A percentile compares a stretch with the other conserved stretches of the same genome.
Conservation (phyloP, 2,329 filamentous ascomycete species). For the Fusarium sp. region DNA sequence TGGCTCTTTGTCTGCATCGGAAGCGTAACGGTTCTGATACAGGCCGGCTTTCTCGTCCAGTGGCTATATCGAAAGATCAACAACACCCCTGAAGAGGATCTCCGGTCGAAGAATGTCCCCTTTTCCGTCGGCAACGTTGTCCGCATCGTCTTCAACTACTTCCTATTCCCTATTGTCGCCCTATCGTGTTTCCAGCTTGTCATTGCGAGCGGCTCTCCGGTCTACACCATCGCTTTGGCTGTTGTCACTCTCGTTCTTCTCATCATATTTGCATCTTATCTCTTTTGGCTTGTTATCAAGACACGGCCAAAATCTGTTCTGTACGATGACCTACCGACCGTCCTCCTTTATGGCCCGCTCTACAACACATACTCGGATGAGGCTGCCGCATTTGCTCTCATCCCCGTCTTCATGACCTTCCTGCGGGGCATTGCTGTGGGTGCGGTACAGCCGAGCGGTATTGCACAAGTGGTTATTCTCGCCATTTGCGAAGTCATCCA, state of each 20-base stretch:
- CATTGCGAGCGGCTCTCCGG: constrained; percentile 74
- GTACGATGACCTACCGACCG: constrained; percentile 92
- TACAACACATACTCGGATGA: constrained; percentile 99
- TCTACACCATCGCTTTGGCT: constrained; percentile 79
- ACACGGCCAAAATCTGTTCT: constrained; percentile 87
- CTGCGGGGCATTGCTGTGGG: constrained; percentile 91
- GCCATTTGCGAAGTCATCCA: constrained; percentile 95
- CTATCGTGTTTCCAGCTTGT: constrained; percentile 94
- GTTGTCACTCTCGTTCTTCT: constrained; percentile 79
- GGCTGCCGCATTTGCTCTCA: constrained; percentile 87
- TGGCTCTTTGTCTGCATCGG: constrained; percentile 86
- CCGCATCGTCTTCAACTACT: constrained; percentile 91
- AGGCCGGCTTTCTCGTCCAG: constrained; percentile 80
- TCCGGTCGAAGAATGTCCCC: constrained; percentile 90
- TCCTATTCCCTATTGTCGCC: constrained; percentile 86
- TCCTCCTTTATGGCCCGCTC: constrained; percentile 89
- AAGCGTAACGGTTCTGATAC: constrained; percentile 74
- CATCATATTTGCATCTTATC: constrained; percentile 79
- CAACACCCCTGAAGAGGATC: constrained; percentile 83
- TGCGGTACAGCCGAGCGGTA: constrained; percentile 90
- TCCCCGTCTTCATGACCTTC: constrained; percentile 87
- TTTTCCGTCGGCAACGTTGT: constrained; percentile 85
- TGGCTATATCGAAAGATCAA: constrained; percentile 81
- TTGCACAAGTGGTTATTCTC: constrained; percentile 90
- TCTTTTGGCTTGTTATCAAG: constrained; percentile 82